These are phyloP conservation scores for Microsporum canis DNA, from an alignment of 2,329 filamentous ascomycete species.

Conservation along the genomic window DNA sequence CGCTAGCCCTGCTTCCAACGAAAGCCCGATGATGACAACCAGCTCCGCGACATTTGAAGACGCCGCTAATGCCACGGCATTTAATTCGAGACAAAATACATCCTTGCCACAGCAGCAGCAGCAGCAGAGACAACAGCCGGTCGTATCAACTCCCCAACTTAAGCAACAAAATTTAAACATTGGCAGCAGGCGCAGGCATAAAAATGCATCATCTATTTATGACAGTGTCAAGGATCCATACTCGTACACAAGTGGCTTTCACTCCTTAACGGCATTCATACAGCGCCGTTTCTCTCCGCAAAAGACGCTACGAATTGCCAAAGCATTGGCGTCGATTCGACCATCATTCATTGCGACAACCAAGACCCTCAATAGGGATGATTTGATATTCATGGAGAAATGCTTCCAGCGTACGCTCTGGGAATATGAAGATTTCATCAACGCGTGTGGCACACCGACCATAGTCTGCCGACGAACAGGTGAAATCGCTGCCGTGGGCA, in stretches of 20 bases:
- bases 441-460: conserved; percentile 77
- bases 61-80: conserved; percentile 18
- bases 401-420: conserved; percentile 86
- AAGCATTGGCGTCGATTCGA: conserved; percentile 76
- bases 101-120: conserved; percentile 19
- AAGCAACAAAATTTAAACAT: conserved; percentile 31
- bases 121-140: conserved; percentile 20
- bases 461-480: conserved; percentile 86
- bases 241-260: conserved; percentile 79
- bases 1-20: conserved; percentile 47
- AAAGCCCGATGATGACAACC: conserved; percentile 39
- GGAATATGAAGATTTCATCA: conserved; percentile 87
- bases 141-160: conserved; percentile 35
- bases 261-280: conserved; percentile 71
- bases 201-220: conserved; percentile 77
- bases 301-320: conserved; percentile 72
- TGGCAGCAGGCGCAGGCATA: conserved; percentile 40
- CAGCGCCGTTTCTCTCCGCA: conserved; percentile 65
- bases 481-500: conserved; percentile 88
- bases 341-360: conserved; percentile 90
- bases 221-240: conserved; percentile 83
- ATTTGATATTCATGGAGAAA: conserved; percentile 95
- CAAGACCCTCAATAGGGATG: conserved; percentile 73
- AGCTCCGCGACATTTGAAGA: conserved; percentile 29
- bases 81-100: conserved; percentile 16